Percentiles rank a stretch among this genome's conserved stretches.
phyloP scores from a whole-genome alignment of 768 basidiomycete species.

The Russula compacta region DNA sequence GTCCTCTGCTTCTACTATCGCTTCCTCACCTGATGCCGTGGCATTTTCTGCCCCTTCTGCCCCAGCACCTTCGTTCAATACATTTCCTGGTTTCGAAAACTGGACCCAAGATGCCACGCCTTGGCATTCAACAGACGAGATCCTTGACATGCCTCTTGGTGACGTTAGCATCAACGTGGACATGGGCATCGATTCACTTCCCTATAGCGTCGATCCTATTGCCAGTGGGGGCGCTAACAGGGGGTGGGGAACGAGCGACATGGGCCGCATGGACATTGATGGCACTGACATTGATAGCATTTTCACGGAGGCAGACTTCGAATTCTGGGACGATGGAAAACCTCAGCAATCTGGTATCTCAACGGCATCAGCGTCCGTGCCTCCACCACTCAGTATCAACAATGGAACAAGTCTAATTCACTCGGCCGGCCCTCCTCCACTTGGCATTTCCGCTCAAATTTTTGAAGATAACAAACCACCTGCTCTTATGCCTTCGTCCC shows the following conservation, averaged over 20 bases:
- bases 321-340: constrained; percentile 57
- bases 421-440: constrained; percentile 27
- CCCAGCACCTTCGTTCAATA: constrained; percentile 21
- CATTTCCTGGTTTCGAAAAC: constrained; percentile 38
- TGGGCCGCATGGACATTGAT: constrained; percentile 25
- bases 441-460: constrained; percentile 29
- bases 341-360: constrained; percentile 31
- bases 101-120: constrained; percentile 25
- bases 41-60: constrained; percentile 19
- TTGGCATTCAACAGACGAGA: constrained; percentile 15
- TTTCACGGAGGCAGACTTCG: constrained; percentile 85
- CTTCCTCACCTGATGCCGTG: constrained; percentile 11
- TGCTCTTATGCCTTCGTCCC: constrained; percentile 26
- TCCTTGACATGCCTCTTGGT: constrained; percentile 15
- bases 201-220: constrained; percentile 38
- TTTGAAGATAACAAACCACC: constrained; percentile 24
- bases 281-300: constrained; percentile 26
- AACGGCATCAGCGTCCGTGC: constrained; percentile 19
- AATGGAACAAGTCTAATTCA: constrained; percentile 24
- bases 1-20: not conserved
- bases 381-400: constrained; percentile 19
- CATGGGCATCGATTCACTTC: constrained; percentile 32
- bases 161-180: constrained; percentile 25
- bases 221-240: constrained; percentile 26
- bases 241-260: constrained; percentile 18